Percentiles rank a stretch among this genome's conserved stretches.
Evolutionary conservation across 805 yeast species (phyloP).

Genomic region (Cyberlindnera veronae): DNA sequence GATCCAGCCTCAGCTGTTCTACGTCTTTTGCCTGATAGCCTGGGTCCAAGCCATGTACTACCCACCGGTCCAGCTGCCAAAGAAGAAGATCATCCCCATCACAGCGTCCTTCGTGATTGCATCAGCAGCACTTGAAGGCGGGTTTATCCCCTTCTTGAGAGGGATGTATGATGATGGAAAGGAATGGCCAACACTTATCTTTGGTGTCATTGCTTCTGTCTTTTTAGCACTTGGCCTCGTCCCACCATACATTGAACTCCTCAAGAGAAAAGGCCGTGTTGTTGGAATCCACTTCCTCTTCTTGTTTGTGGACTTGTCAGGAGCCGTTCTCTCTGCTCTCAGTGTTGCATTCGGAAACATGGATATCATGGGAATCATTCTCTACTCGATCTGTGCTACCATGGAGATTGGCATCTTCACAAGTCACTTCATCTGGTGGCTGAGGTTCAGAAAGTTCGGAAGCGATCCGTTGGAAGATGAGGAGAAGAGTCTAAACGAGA

Average conservation of each 20-base stretch:
- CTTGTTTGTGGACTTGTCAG: slow-evolving; percentile 68
- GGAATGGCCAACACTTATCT: slow-evolving; percentile 75
- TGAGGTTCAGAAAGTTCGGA: slow-evolving; percentile 33
- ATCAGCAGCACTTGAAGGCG: slow-evolving; percentile 61
- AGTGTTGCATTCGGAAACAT: slow-evolving; percentile 55
- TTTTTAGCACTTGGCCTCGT: slow-evolving; percentile 73
- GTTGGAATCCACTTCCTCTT: slow-evolving; percentile 87
- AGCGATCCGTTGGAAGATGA: slow-evolving; percentile 14
- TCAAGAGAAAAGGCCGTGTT: slow-evolving; percentile 77
- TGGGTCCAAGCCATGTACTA: slow-evolving; percentile 68
- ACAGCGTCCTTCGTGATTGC: slow-evolving; percentile 38
- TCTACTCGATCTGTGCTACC: slow-evolving; percentile 61
- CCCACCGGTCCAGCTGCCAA: slow-evolving; percentile 59
- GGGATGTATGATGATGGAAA: slow-evolving; percentile 49
- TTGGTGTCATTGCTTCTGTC: slow-evolving; percentile 80
- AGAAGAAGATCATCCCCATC: slow-evolving; percentile 35
- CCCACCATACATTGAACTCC: slow-evolving; percentile 86
- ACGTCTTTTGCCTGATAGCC: slow-evolving; percentile 60
- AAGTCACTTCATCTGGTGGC: slow-evolving; percentile 60
- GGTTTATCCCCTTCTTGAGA: slow-evolving; percentile 67
- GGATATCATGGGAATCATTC: slow-evolving; percentile 67
- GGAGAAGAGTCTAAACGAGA: slow-evolving; percentile 3
- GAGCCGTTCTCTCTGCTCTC: slow-evolving; percentile 76
- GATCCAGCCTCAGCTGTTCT: slow-evolving; percentile 87
- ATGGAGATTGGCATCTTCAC: slow-evolving; percentile 69